Conservation (phyloP, 768 basidiomycete species). For the Asterophora lycoperdoides region DNA sequence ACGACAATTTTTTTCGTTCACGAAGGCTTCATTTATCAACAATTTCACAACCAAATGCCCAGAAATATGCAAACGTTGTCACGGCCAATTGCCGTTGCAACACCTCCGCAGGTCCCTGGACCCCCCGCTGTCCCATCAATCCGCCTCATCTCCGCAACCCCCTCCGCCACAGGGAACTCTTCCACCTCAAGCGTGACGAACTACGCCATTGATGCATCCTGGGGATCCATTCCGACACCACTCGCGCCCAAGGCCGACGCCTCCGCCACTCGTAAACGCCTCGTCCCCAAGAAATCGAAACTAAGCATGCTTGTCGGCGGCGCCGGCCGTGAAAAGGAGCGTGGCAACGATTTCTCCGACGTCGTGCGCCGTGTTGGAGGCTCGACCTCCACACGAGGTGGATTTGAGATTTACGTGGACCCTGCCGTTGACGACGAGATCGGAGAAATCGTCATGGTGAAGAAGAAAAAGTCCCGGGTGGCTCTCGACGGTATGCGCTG, state of each 20-base stretch:
- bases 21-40: conserved; percentile 7
- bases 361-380: conserved; percentile 49
- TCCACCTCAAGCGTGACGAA: conserved; percentile 31
- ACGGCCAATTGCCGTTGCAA: conserved; percentile 25
- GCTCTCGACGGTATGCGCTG: conserved; percentile 58
- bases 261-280: conserved; percentile 33
- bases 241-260: conserved; percentile 28
- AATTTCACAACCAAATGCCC: conserved; percentile 7
- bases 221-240: conserved; percentile 28
- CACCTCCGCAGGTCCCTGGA: conserved; percentile 20
- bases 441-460: conserved; percentile 67
- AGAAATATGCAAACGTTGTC: conserved; percentile 17
- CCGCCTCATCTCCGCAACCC: conserved; percentile 64
- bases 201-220: conserved; percentile 33
- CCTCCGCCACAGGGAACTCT: conserved; percentile 45
- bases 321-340: conserved; percentile 28
- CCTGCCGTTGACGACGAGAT: conserved; percentile 59
- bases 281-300: conserved; percentile 74
- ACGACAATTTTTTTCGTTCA: conserved; percentile 14
- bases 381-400: conserved; percentile 24
- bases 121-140: conserved; percentile 53
- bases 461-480: conserved; percentile 68
- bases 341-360: conserved; percentile 53
- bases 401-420: conserved; percentile 73
- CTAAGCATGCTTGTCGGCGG: conserved; percentile 38